Conservation (phyloP, 495 filamentous ascomycete genomes). For the Usnea hakonensis region DNA sequence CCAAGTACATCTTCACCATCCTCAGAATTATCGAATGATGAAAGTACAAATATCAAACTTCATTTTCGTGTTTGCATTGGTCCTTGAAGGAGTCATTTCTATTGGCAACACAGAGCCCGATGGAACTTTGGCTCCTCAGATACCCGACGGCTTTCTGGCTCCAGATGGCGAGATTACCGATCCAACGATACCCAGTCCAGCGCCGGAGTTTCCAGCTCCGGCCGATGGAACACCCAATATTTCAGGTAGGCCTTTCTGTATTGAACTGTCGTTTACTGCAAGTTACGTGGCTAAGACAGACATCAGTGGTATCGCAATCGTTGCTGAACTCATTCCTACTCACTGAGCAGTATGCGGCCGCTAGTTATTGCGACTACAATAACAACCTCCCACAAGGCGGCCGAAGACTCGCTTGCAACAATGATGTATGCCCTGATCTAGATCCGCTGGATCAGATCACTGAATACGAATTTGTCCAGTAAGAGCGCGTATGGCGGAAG, state of each 20-base stretch:
- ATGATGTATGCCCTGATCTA: background rate
- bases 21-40: background rate
- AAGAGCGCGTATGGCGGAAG: background rate
- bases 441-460: background rate
- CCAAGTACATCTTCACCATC: background rate
- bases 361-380: slow-evolving; percentile 1
- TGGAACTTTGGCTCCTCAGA: background rate
- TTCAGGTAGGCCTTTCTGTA: background rate
- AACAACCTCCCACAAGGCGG: background rate
- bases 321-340: background rate
- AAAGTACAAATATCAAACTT: background rate
- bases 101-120: background rate
- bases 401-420: background rate
- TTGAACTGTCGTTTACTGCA: background rate
- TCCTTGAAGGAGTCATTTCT: background rate
- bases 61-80: background rate
- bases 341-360: background rate
- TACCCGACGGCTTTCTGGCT: background rate
- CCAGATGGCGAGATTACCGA: background rate
- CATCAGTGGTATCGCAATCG: background rate
- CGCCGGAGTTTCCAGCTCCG: background rate
- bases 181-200: background rate
- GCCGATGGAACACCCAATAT: background rate
- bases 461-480: background rate
- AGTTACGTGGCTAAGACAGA: background rate